Evolutionary conservation across 106 monocot genomes (phyloP), one percentile per base, ranked within the genome.

Genomic region (Dendrobium chrysotoxum): DNA sequence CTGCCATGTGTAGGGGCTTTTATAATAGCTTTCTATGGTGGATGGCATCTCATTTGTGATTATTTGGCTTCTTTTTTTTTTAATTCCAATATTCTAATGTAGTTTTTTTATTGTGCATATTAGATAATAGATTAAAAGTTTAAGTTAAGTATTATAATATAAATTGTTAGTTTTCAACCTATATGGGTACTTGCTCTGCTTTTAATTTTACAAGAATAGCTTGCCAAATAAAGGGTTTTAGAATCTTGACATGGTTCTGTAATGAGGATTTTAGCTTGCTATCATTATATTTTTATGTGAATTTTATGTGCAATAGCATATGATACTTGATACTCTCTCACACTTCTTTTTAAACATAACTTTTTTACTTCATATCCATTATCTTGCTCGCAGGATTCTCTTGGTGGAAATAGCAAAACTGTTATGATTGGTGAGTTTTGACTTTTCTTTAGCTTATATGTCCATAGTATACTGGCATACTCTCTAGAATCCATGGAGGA

Each of bases 331-430:
- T 10, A 28, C 31, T 68, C 12, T 30, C 13, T 10, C 28, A n/a
- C 68, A 28, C 5, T 68, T 68, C 5, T 46, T 42, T 46, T 46
- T 46, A 46, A 46, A 46, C 10, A 2, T 21, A 58, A 58, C n/a
- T 58, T 21, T 20, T 46, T 46, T 53, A 65, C 68, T 18, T 20
- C 41, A 4, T n/a, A 21, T 21, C 44, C 26, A 67, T 3, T 47
- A 30, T 74, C 1, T 64, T 38, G 75, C 79, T 86, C 40, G 25
- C 82, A 99, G 99, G 99, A 99, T 83, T 99, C 99, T 76, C 91
- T 99, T 81, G 99, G 99, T 66, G 95, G 98, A 8, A 95, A 99
- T 67, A 99, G 99, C 83, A 99, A 95, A 86, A 99, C 99, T 44
- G 88, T 91, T 21, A 95, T 99, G 99, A 99, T 99, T 82, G 96